These are phyloP conservation scores for Nidularia sp. DNA, from an alignment of 768 basidiomycete genomes.

Conservation along the genomic window DNA sequence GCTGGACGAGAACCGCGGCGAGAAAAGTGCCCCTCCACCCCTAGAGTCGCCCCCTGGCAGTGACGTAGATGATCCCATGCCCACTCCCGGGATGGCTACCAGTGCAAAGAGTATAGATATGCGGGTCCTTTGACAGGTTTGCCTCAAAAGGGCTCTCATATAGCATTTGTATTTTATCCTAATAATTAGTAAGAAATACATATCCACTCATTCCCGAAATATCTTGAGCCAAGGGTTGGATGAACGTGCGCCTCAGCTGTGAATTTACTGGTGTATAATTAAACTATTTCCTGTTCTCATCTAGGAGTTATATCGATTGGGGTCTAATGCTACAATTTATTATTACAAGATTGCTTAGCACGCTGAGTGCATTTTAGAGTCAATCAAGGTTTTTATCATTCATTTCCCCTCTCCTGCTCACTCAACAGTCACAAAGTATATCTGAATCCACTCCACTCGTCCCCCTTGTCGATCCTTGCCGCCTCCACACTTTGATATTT, in stretches of 20 bases:
- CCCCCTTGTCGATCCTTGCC: conserved; percentile 60
- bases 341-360: too few species aligned
- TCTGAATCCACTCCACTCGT: conserved; percentile 74
- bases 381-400: too few species aligned
- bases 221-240: too few species aligned
- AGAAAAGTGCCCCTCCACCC: conserved; percentile 63
- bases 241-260: too few species aligned
- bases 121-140: conserved; percentile 11
- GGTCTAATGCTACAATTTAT: too few species aligned
- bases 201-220: conserved; percentile 13
- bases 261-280: too few species aligned
- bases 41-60: conserved; percentile 41
- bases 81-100: conserved; percentile 44
- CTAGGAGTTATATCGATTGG: too few species aligned
- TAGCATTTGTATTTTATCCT: conserved; percentile 24
- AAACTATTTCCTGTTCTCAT: too few species aligned
- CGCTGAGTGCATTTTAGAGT: too few species aligned
- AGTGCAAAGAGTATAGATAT: conserved; percentile 24
- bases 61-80: conserved; percentile 35
- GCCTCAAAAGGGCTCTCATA: background rate
- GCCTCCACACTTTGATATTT: conserved; percentile 47
- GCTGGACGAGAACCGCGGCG: conserved; percentile 78
- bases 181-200: conserved; percentile 14
- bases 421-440: conserved; percentile 45
- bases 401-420: too few species aligned